phyloP scores from a whole-genome alignment of 2,329 filamentous ascomycete species.

The Aspergillus sp. region DNA sequence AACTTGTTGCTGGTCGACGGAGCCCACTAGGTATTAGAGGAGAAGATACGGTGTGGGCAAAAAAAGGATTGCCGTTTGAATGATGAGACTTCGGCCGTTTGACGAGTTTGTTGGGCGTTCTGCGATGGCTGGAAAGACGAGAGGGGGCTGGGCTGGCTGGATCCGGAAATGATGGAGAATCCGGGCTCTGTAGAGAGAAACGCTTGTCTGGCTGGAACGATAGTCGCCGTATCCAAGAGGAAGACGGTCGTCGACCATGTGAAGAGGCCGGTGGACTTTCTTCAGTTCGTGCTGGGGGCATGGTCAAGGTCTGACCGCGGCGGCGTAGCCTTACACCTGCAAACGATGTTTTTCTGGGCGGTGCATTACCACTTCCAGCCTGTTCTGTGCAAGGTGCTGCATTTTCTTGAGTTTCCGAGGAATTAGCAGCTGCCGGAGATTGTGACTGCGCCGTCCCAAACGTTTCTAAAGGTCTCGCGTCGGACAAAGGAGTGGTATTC shows the following conservation, averaged over 20 bases:
- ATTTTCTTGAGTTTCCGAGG: slow-evolving; percentile 16
- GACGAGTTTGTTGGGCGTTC: slow-evolving; percentile 60
- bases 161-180: slow-evolving; percentile 54
- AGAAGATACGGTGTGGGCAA: slow-evolving; percentile 28
- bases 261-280: slow-evolving; percentile 26
- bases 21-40: slow-evolving; percentile 50
- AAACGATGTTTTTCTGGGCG: slow-evolving; percentile 28
- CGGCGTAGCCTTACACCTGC: slow-evolving; percentile 32
- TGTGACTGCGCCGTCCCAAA: slow-evolving; percentile 17
- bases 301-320: slow-evolving; percentile 39
- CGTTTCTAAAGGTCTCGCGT: slow-evolving; percentile 21
- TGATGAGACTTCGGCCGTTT: slow-evolving; percentile 60
- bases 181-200: slow-evolving; percentile 49
- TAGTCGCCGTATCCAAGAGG: slow-evolving; percentile 58
- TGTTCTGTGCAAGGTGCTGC: slow-evolving; percentile 9
- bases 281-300: slow-evolving; percentile 26
- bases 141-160: slow-evolving; percentile 53
- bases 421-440: slow-evolving; percentile 9
- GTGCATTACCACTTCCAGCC: slow-evolving; percentile 19
- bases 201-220: slow-evolving; percentile 52
- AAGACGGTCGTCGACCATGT: slow-evolving; percentile 40
- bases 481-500: slow-evolving; percentile 15
- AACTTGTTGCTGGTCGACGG: slow-evolving; percentile 62
- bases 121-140: slow-evolving; percentile 28
- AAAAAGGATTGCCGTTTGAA: slow-evolving; percentile 41